These are phyloP conservation scores for Uncinocarpus reesii DNA, from an alignment of 2,329 filamentous ascomycete species.

Conservation along the genomic window DNA sequence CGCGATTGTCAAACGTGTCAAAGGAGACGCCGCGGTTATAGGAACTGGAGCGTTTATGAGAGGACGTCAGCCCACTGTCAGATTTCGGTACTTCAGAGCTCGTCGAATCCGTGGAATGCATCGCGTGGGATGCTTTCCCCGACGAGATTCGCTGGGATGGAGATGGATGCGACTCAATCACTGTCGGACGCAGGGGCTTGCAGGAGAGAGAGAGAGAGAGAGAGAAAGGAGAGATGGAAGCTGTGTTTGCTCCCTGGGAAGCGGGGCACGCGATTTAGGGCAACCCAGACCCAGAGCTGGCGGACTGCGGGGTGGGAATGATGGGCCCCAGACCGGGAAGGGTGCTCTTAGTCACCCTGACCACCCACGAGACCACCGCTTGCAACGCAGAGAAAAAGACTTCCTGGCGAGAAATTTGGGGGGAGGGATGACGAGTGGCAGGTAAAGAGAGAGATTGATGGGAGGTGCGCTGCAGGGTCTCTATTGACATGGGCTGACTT, in stretches of 20 bases:
- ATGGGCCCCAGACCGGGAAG: background rate
- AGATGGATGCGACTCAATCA: background rate
- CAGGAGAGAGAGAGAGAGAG: background rate
- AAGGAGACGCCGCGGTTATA: slow-evolving; percentile 63
- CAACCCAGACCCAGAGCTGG: slow-evolving; percentile 3
- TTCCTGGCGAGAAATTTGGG: too few species aligned
- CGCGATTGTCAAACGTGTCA: slow-evolving; percentile 59
- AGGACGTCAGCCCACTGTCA: slow-evolving; percentile 12
- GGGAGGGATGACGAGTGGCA: too few species aligned
- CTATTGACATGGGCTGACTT: too few species aligned
- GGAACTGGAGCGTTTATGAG: slow-evolving; percentile 35
- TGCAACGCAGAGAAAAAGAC: slow-evolving; percentile 1
- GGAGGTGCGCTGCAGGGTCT: background rate
- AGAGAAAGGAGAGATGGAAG: background rate
- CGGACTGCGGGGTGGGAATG: slow-evolving; percentile 2
- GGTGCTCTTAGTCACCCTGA: background rate
- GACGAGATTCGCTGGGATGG: background rate
- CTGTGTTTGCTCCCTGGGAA: background rate
- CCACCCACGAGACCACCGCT: background rate
- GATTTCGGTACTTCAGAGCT: slow-evolving; percentile 1
- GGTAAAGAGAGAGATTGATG: background rate
- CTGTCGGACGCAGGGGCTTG: background rate
- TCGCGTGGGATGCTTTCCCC: slow-evolving; percentile 9
- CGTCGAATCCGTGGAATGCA: slow-evolving; percentile 7
- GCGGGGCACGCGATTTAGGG: slow-evolving; percentile 14